Conservation (phyloP, 768 basidiomycete genomes). For the Russula foetens region DNA sequence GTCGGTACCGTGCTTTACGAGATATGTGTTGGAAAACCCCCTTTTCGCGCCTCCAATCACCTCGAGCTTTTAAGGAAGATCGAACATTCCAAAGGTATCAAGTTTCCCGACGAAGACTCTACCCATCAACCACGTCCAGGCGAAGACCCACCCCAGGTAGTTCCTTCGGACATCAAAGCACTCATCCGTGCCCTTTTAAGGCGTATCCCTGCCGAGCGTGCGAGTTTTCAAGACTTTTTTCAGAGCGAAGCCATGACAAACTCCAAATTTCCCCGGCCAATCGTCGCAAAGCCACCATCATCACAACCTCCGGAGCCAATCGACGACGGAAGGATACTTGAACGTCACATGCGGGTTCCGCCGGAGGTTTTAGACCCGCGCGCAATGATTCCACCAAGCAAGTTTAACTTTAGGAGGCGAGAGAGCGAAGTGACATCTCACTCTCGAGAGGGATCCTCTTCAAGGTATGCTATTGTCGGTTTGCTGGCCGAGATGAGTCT, state of each 20-base stretch:
- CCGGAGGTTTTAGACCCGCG: slow-evolving; percentile 75
- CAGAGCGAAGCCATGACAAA: slow-evolving; percentile 66
- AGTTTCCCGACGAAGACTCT: slow-evolving; percentile 89
- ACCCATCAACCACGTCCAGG: slow-evolving; percentile 37
- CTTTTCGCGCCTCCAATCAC: slow-evolving; percentile 93
- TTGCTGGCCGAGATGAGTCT: background rate
- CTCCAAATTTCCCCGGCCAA: slow-evolving; percentile 64
- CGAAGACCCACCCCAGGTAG: slow-evolving; percentile 42
- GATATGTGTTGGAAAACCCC: slow-evolving; percentile 88
- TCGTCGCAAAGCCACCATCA: slow-evolving; percentile 27
- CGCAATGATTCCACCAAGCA: slow-evolving; percentile 76
- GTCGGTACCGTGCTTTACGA: slow-evolving; percentile 96
- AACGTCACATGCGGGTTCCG: slow-evolving; percentile 65
- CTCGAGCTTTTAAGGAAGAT: slow-evolving; percentile 93
- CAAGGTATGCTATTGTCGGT: slow-evolving; percentile 1
- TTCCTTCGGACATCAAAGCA: slow-evolving; percentile 78
- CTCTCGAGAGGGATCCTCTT: slow-evolving; percentile 1
- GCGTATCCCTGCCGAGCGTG: slow-evolving; percentile 74
- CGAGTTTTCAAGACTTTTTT: slow-evolving; percentile 91
- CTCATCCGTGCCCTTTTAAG: slow-evolving; percentile 81
- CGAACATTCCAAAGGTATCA: slow-evolving; percentile 82
- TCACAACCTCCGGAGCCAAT: slow-evolving; percentile 22
- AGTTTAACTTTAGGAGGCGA: slow-evolving; percentile 57
- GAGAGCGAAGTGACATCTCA: slow-evolving; percentile 13
- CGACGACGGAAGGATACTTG: slow-evolving; percentile 42